Evolutionary conservation across 179 eudicot species (phyloP).

Genomic region (Spinacia oleracea): DNA sequence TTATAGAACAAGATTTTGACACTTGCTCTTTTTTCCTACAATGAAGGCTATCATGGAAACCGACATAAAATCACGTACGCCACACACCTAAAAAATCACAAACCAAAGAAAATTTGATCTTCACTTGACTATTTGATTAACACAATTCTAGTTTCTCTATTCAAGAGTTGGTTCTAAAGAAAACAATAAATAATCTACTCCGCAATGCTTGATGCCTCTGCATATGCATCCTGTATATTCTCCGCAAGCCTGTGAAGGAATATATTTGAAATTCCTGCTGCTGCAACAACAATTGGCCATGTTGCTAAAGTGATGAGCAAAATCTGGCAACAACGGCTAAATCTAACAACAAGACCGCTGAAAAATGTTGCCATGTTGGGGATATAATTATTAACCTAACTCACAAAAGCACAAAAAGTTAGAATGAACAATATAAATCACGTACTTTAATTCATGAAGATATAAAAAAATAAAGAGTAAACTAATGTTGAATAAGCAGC

Average conservation of each 20-base stretch:
- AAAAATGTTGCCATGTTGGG: constrained; percentile 99
- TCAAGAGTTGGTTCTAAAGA: not conserved
- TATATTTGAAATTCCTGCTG: constrained; percentile 98
- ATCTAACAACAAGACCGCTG: constrained; percentile 87
- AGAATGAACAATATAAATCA: constrained; percentile 10
- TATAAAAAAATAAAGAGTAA: constrained; percentile 27
- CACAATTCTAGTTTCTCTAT: constrained; percentile 1
- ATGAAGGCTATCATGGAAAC: not conserved
- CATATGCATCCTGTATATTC: constrained; percentile 99
- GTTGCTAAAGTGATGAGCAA: constrained; percentile 89
- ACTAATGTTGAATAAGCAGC: constrained; percentile 93
- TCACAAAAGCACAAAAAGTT: constrained; percentile 21
- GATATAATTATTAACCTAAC: constrained; percentile 96
- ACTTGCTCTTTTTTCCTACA: not conserved
- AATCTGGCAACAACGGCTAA: constrained; percentile 95
- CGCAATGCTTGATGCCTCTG: constrained; percentile 99
- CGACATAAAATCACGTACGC: not conserved
- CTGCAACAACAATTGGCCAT: constrained; percentile 96
- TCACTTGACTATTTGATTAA: not conserved
- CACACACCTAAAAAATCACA: not conserved
- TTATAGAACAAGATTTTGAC: constrained; percentile 3
- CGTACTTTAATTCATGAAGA: not conserved
- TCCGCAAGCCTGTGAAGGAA: constrained; percentile 99
- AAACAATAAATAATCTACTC: constrained; percentile 69
- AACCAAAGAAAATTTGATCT: not conserved